Evolutionary conservation across 164 flowering plant genomes (phyloP), one percentile per base, ranked within the genome.

Genomic region (Buxus sempervirens): DNA sequence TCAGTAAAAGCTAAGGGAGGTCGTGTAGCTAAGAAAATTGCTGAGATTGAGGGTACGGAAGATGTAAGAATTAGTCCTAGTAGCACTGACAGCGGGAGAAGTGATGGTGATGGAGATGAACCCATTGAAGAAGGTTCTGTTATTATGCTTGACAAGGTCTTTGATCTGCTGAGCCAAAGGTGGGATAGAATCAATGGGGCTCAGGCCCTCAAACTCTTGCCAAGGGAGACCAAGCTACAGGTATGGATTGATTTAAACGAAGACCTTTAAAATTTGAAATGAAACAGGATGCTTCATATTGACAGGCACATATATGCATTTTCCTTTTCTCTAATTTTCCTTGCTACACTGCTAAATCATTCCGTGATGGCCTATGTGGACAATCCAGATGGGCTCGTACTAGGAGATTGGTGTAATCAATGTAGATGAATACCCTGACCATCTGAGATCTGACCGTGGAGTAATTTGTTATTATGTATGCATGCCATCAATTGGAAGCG

Each of bases 121-220:
- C 65, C 71, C 42, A 76, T 58, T 65, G 88, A 83, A 71, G 99
- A 86, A 70, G 80, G 66, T 72, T 79, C 92, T 23, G 72, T 45
- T 36, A 91, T 93, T 58, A 93, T 96, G 97, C 81, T 85, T 64
- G 97, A 91, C 72, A 90, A 91, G 83, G 92, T 86, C 64, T 83
- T 91, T 73, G 90, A 93, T 82, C 75, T 96, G 64, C 82, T 96
- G 77, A 78, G 96, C 78, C 79, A 67, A 73, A 86, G 91, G 76
- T 93, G 99, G 99, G 91, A 93, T 60, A 78, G 96, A 75, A 83
- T 93, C 63, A 88, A 96, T 86, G 99, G 99, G 68, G 96, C 98
- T 36, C 98, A 93, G 76, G 98, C 99, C 54, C 88, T 96, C 60
- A 90, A 82, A 68, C 88, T 93, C 63, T 84, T 96, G 70, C 99